Evolutionary conservation across 177 flowering plant species (phyloP), one percentile per base, ranked within the genome.

Genomic region (Vitis hybrid): DNA sequence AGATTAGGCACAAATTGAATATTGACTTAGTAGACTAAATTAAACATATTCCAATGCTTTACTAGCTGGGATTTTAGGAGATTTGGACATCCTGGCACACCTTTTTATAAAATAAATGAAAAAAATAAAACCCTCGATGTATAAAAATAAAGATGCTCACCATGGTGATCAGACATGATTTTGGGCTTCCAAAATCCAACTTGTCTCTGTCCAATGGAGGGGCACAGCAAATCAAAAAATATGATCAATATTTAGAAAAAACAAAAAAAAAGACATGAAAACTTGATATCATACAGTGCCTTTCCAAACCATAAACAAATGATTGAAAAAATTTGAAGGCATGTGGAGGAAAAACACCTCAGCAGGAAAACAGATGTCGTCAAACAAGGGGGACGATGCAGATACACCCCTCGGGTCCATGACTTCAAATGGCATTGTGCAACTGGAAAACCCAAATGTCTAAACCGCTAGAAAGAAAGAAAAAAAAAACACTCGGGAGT

Each of bases 381-480:
- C 78, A 48, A 56, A 63, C 49, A 65, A 69, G 52, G 62, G 76
- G 19, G 78, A 63, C 2, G 77, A 51, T 2, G 77, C 59, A 50
- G 79, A 66, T 15, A 61, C 66, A 70, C 68, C 70, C 68, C 78
- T 69, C 56, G 67, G 76, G 52, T 79, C 82, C 80, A 79, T 68
- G 15, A 74, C 35, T 59, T 77, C 78, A 68, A 69, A 72, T 50
- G 78, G 78, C 82, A 81, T 81, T 17, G 32, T 52, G 61, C 24
- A 66, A 52, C 67, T 66, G 12, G 30, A 48, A 51, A 56, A 14
- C 17, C 3, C 48, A 68, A 62, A 59, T 46, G 14, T 52, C 59
- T 56, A 40, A 27, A 27, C 30, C 5, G 30, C 30, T 27, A 27
- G 30, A 27, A 27, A 27, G 30, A 27, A 27, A 27, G 21, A 40